Evolutionary conservation across 352 stramenopile species (phyloP).

Genomic region (Aphanomyces astaci): DNA sequence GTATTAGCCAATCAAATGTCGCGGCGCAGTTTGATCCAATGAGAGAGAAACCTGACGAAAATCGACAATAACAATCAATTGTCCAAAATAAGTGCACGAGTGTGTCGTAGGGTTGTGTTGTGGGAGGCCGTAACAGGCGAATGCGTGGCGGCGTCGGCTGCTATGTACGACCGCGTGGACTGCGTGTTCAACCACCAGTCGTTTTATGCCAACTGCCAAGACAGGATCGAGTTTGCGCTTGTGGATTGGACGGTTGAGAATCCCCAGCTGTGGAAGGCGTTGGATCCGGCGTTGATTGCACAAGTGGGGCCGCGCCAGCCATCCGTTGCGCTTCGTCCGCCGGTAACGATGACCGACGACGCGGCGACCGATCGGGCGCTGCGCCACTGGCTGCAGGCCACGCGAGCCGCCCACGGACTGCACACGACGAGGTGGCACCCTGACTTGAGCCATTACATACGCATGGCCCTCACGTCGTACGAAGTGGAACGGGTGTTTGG

Average conservation of each 20-base stretch:
- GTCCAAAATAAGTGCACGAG: too few relatives aligned
- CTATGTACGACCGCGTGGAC: conserved; percentile 55
- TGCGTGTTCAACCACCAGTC: conserved; percentile 71
- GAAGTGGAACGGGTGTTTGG: conserved; percentile 72
- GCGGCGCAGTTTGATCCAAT: too few relatives aligned
- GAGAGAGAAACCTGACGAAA: too few relatives aligned
- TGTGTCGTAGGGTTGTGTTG: conserved; percentile 28
- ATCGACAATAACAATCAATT: too few relatives aligned
- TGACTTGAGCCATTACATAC: conserved; percentile 65
- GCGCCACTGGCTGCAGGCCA: conserved; percentile 33
- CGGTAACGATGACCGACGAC: conserved; percentile 25
- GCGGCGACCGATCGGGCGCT: conserved; percentile 29
- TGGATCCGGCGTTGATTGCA: conserved; percentile 43
- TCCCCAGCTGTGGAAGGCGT: conserved; percentile 46
- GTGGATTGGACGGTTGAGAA: conserved; percentile 39
- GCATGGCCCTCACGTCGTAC: conserved; percentile 81
- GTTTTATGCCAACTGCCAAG: conserved; percentile 68
- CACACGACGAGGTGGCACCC: conserved; percentile 58
- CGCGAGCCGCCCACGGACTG: conserved; percentile 39
- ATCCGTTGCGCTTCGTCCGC: conserved; percentile 28
- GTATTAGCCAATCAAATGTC: too few relatives aligned
- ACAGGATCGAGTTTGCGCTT: conserved; percentile 35
- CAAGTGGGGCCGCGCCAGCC: conserved; percentile 33
- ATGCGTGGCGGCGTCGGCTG: conserved; percentile 20
- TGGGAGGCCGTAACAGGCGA: conserved; percentile 74